Evolutionary conservation across 2,329 filamentous ascomycete species (phyloP).

Genomic region (Orbilia blumenaviensis): DNA sequence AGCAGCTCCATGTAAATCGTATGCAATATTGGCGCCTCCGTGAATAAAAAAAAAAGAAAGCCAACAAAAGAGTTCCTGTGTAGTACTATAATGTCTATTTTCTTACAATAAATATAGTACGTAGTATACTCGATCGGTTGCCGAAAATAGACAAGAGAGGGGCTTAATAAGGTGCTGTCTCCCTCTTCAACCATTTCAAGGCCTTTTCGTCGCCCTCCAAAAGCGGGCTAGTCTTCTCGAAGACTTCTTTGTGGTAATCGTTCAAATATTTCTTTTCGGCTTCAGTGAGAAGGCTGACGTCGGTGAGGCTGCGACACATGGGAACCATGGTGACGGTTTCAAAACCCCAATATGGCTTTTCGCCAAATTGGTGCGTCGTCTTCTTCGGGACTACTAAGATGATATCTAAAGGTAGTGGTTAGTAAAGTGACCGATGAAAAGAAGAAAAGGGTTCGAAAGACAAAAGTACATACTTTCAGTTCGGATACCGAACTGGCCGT

Average conservation of each 20-base stretch:
- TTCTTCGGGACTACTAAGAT: slow-evolving; percentile 88
- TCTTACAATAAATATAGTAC: too few species aligned
- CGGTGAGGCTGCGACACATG: slow-evolving; percentile 88
- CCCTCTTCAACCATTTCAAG: slow-evolving; percentile 81
- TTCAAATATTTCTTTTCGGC: slow-evolving; percentile 88
- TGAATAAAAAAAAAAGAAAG: too few species aligned
- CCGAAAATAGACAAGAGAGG: not conserved
- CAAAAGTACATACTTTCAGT: slow-evolving; percentile 74
- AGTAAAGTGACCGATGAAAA: slow-evolving; percentile 13
- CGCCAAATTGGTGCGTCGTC: slow-evolving; percentile 86
- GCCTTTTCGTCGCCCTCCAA: slow-evolving; percentile 78
- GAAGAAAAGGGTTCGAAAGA: not conserved
- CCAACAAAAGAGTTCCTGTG: too few species aligned
- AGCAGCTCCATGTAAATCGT: too few species aligned
- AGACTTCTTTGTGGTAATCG: slow-evolving; percentile 80
- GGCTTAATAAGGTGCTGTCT: slow-evolving; percentile 70
- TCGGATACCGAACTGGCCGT: slow-evolving; percentile 90
- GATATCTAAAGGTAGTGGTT: slow-evolving; percentile 70
- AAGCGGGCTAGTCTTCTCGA: slow-evolving; percentile 79
- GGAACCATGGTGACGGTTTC: slow-evolving; percentile 98
- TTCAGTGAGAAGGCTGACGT: slow-evolving; percentile 74
- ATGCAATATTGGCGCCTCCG: too few species aligned
- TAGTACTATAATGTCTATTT: too few species aligned
- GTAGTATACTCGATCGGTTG: too few species aligned
- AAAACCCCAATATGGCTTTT: slow-evolving; percentile 93